Evolutionary conservation across 331 rosid species (phyloP), one percentile per base, ranked within the genome.

Genomic region (Acacia pycnantha): DNA sequence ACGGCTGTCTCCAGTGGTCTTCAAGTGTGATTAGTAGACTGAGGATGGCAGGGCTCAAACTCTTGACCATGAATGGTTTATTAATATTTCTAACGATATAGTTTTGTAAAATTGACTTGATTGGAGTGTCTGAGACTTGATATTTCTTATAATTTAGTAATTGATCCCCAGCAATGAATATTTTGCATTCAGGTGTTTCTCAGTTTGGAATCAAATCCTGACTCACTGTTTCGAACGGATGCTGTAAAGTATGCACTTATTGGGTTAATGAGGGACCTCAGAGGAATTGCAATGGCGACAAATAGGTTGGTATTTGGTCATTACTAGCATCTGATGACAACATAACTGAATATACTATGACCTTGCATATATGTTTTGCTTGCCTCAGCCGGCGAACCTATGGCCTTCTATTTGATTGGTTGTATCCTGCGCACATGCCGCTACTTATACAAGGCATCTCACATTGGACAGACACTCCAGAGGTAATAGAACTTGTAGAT

Each of bases 261-360:
- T 80, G 99, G 98, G 82, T 75, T 96, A 88, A 92, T 91, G 99
- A 90, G 99, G 89, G 99, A 96, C 81, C 98, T 96, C 54, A 88
- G 98, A 86, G 99, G 99, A 87, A 96, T 96, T 83, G 89, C 99
- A 35, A 94, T 96, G 98, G 98, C 99, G 65, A 91, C 99, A 84
- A 94, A 91, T 81, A 96, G 98, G 99, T 88, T 86, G 73, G 76
- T 79, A 77, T 61, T 56, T 47, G 31, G 62, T 66, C 66, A 80
- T 74, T 84, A 84, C 73, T 70, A 40, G 56, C 79, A 77, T 79
- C 56, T 66, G 31, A 31, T 31, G 33, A 65, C 75, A 73, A 11
- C 54, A 66, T 18, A 77, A 41, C 78, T 82, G 56, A 75, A 66
- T 70, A 12, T 27, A 62, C 8, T 27, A 14, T 27, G 78, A 41